phyloP scores from a whole-genome alignment of 2,329 filamentous ascomycete species.

The Daldinia sp. region DNA sequence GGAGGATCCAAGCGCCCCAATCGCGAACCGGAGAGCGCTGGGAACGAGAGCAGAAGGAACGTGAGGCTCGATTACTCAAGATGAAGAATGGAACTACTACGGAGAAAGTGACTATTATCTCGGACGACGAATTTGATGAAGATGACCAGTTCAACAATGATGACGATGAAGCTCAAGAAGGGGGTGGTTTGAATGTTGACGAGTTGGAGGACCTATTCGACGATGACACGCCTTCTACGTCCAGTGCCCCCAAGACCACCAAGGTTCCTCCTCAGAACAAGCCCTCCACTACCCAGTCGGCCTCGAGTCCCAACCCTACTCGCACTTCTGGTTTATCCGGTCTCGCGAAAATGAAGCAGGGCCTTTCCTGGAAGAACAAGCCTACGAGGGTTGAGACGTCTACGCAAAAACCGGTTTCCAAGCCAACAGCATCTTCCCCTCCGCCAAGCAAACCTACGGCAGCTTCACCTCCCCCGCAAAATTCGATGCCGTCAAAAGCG shows the following conservation, averaged over 20 bases:
- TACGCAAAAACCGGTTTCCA: slow-evolving; percentile 12
- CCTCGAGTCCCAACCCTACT: not conserved
- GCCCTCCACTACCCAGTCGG: not conserved
- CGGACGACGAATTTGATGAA: slow-evolving; percentile 53
- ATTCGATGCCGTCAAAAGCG: not conserved
- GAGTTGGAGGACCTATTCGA: slow-evolving; percentile 45
- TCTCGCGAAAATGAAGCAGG: slow-evolving; percentile 38
- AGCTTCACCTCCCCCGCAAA: not conserved
- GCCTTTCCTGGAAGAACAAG: slow-evolving; percentile 19
- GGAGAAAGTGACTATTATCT: slow-evolving; percentile 16
- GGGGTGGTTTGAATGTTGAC: slow-evolving; percentile 42
- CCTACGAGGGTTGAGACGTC: slow-evolving; percentile 12
- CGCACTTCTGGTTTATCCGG: slow-evolving; percentile 14
- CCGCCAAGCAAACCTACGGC: slow-evolving; percentile 13
- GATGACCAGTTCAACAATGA: slow-evolving; percentile 35
- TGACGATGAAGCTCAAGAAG: slow-evolving; percentile 24
- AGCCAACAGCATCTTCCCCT: slow-evolving; percentile 16
- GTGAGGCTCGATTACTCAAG: slow-evolving; percentile 54
- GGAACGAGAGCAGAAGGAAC: slow-evolving; percentile 51
- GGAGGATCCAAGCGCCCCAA: slow-evolving; percentile 41
- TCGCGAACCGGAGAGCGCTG: slow-evolving; percentile 22
- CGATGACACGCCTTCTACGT: slow-evolving; percentile 24
- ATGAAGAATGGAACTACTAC: slow-evolving; percentile 47
- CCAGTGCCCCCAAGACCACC: not conserved
- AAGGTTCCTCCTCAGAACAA: slow-evolving; percentile 8